Evolutionary conservation across 257 asterid genomes (phyloP).

Genomic region (Anisodus acutangulus): DNA sequence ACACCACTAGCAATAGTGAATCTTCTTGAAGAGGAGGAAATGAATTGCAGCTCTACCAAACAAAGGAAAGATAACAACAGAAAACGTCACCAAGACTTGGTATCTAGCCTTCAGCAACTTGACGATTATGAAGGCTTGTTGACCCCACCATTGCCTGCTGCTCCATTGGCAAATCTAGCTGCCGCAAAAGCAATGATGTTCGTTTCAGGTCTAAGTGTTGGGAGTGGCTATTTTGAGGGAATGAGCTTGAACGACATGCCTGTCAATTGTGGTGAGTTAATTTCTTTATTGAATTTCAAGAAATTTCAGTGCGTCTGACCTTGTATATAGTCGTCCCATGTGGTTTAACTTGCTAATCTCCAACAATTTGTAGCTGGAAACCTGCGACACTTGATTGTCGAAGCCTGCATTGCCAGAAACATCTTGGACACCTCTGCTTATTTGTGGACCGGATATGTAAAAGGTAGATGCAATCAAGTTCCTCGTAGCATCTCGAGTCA

Average conservation of each 20-base stretch:
- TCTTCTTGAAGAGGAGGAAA: constrained; percentile 85
- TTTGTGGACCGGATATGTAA: constrained; percentile 95
- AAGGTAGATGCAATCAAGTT: constrained; percentile 75
- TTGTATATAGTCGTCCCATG: constrained; percentile 21
- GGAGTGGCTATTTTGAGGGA: constrained; percentile 83
- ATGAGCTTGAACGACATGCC: constrained; percentile 88
- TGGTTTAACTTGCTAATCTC: constrained; percentile 31
- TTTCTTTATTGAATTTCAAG: constrained; percentile 28
- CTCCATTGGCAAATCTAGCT: constrained; percentile 93
- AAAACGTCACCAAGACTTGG: constrained; percentile 72
- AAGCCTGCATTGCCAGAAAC: constrained; percentile 96
- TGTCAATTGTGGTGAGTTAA: constrained; percentile 72
- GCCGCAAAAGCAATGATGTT: constrained; percentile 92
- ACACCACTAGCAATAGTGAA: constrained; percentile 76
- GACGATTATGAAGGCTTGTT: constrained; percentile 85
- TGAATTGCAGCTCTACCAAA: constrained; percentile 44
- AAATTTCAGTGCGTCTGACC: constrained; percentile 4
- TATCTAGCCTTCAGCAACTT: constrained; percentile 81
- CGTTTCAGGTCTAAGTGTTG: constrained; percentile 76
- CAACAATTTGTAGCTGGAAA: constrained; percentile 71
- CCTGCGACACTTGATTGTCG: constrained; percentile 87
- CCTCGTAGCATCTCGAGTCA: constrained; percentile 79
- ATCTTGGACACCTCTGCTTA: constrained; percentile 91
- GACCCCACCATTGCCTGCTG: constrained; percentile 77
- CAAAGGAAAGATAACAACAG: constrained; percentile 55